These are phyloP conservation scores for Pelargonium fulgidum DNA, from an alignment of 441 rosid species.

Conservation along the genomic window DNA sequence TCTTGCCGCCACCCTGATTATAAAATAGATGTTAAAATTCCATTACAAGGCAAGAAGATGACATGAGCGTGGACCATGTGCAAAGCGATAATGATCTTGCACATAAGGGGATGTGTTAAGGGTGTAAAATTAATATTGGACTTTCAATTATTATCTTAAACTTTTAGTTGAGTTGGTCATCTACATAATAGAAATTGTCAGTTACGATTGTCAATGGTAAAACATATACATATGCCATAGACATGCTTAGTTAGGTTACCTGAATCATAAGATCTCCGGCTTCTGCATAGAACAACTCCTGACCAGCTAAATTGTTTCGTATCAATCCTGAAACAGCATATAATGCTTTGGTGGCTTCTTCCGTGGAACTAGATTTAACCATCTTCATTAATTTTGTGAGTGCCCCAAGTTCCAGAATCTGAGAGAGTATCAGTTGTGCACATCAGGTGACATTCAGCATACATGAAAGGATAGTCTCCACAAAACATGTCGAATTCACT, in stretches of 20 bases:
- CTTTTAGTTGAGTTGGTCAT: too few species aligned
- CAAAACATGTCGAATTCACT: not conserved
- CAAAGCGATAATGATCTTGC: too few species aligned
- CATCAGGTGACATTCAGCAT: slow-evolving; percentile 5
- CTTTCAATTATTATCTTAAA: too few species aligned
- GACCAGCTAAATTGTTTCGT: slow-evolving; percentile 61
- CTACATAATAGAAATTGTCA: not conserved
- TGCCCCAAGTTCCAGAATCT: slow-evolving; percentile 75
- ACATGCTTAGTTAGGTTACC: slow-evolving; percentile 37
- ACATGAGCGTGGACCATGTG: too few species aligned
- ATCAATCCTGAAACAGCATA: slow-evolving; percentile 80
- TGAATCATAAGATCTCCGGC: slow-evolving; percentile 75
- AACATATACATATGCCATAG: not conserved
- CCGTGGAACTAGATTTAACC: slow-evolving; percentile 52
- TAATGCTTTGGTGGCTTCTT: slow-evolving; percentile 83
- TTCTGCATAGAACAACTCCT: slow-evolving; percentile 59
- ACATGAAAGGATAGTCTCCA: not conserved
- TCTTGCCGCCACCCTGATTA: too few species aligned
- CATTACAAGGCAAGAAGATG: too few species aligned
- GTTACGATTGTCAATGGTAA: not conserved
- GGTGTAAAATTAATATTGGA: too few species aligned
- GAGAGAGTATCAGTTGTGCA: slow-evolving; percentile 11
- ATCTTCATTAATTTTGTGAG: slow-evolving; percentile 53
- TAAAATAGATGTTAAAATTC: too few species aligned
- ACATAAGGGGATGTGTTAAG: too few species aligned